Base-by-base conservation (phyloP, 2,329 filamentous ascomycete species). In the Salinomyces thailandicus region DNA sequence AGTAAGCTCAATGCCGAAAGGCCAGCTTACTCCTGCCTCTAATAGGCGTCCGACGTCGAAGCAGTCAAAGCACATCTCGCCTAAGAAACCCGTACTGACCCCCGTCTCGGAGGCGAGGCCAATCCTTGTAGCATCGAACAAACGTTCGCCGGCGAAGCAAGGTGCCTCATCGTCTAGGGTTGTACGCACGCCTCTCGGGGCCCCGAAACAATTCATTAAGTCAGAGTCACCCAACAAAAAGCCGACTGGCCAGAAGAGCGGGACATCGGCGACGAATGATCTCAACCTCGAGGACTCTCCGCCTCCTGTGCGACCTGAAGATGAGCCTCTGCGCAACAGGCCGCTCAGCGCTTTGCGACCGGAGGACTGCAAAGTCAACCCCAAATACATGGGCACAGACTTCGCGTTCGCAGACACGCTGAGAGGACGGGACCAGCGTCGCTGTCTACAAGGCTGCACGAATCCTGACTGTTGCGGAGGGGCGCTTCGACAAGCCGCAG, bases 331-430 rank as follows among this genome's bases (percentile, higher is more conserved):
- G 12, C 75, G 85, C 33, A 57, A 67, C 7, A 74, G 70, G 34
- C 71, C 77, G 1, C 45, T 77, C 3, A 61, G 67, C 0, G 63
- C 71, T 20, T 68, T 93, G 9, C 63, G 63, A 11, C 63, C 81
- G 1, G 72, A 75, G 9, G 80, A 93, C 59, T 95, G 94, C 66
- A 89, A 80, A 55, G 67, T 91, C 49, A 93, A 94, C 45, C 79
- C 84, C 0, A 63, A 66, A 4, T 71, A 68, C 47, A 89, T 87
- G 45, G 71, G 80, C 28, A 82, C 83, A 2, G 72, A 77, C 36
- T 85, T 75, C 58, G 84, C 85, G 8, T 93, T 77, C 54, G 66
- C 71, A 1, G 81, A 89, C 40, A 79, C 86, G 1, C 72, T 93
- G 11, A 78, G 86, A 35, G 74, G 73, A 37, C 79, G 71, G 45